phyloP scores from a whole-genome alignment of 2,329 filamentous ascomycete species.

The Beauveria australis region DNA sequence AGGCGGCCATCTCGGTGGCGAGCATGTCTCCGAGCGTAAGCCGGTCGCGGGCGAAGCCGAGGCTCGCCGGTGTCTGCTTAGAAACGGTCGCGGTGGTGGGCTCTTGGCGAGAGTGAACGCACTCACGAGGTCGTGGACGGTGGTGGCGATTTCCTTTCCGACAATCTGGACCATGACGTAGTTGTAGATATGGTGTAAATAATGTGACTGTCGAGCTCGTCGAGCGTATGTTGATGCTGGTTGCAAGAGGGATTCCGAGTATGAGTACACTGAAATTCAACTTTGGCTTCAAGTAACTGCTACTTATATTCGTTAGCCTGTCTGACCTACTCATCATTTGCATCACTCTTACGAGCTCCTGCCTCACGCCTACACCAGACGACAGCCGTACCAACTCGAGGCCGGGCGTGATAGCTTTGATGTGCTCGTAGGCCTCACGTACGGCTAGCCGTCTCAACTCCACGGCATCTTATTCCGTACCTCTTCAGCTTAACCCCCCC shows the following conservation, averaged over 20 bases:
- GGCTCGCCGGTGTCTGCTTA: constrained; percentile 21
- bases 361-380: background rate
- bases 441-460: background rate
- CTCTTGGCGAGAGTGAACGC: constrained; percentile 13
- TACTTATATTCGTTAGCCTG: background rate
- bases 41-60: background rate
- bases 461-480: background rate
- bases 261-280: background rate
- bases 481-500: too few species aligned
- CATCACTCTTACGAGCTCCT: background rate
- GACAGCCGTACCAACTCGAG: background rate
- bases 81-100: background rate
- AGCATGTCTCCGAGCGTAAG: constrained; percentile 39
- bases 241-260: background rate
- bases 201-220: background rate
- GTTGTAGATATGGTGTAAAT: background rate
- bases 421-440: background rate
- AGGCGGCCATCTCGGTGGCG: constrained; percentile 31
- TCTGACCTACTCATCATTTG: background rate
- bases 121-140: constrained; percentile 50
- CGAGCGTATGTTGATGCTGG: background rate
- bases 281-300: background rate
- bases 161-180: constrained; percentile 26
- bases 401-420: background rate
- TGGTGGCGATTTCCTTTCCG: constrained; percentile 37